phyloP scores from a whole-genome alignment of 2,329 filamentous ascomycete genomes.

The Alternaria tenuissima region DNA sequence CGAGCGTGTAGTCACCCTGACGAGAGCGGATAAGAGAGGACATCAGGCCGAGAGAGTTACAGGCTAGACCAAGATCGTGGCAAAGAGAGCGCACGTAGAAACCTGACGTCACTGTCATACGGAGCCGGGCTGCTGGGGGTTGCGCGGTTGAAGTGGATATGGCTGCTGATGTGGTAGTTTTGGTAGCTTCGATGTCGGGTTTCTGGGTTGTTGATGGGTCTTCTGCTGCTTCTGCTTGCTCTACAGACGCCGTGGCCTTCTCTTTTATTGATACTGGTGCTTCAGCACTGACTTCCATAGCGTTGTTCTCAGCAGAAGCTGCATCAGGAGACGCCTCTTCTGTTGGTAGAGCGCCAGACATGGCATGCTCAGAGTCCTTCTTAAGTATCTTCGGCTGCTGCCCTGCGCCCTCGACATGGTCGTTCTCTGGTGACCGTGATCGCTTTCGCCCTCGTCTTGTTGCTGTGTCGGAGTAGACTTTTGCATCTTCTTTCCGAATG shows the following conservation, averaged over 20 bases:
- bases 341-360: constrained; percentile 44
- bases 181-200: background rate
- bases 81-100: constrained; percentile 97
- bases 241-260: background rate
- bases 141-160: constrained; percentile 9
- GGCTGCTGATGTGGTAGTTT: background rate
- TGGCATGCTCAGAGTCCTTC: constrained; percentile 41
- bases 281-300: background rate
- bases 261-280: constrained; percentile 4
- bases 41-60: constrained; percentile 87
- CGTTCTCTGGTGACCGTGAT: constrained; percentile 25
- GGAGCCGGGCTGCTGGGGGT: constrained; percentile 78
- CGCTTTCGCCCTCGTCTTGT: constrained; percentile 43
- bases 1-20: constrained; percentile 81
- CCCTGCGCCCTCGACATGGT: constrained; percentile 23
- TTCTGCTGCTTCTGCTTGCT: background rate
- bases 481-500: constrained; percentile 44
- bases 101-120: constrained; percentile 92
- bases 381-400: constrained; percentile 35
- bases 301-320: background rate
- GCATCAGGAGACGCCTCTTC: constrained; percentile 11
- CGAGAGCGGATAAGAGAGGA: constrained; percentile 79
- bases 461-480: constrained; percentile 19
- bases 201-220: background rate
- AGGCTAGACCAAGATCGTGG: constrained; percentile 85